A percentile compares a stretch with the other conserved stretches of the same genome.
phyloP scores from a whole-genome alignment of 192 early-diverging fungal genomes.

The Rhizophagus clarus region DNA sequence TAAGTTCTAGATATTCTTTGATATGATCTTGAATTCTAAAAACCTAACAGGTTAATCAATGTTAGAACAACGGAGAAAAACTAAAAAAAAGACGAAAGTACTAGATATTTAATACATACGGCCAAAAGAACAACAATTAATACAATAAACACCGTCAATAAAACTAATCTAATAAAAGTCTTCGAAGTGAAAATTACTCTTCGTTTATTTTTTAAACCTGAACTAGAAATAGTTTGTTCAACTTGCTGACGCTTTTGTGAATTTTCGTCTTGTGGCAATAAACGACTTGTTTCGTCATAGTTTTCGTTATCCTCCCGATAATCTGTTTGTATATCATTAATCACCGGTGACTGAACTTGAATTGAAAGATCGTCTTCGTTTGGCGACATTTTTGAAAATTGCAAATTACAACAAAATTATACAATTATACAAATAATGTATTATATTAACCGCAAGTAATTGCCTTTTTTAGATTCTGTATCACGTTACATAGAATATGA shows the following conservation, averaged over 20 bases:
- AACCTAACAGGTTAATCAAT: slow-evolving; percentile 22
- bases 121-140: background rate
- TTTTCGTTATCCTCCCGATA: background rate
- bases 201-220: background rate
- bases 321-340: background rate
- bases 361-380: slow-evolving; percentile 12
- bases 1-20: slow-evolving; percentile 42
- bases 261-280: background rate
- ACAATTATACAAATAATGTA: no score
- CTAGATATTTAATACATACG: background rate
- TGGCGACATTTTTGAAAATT: background rate
- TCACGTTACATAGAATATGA: no score
- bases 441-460: no score
- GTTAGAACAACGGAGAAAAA: background rate
- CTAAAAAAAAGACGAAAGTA: background rate
- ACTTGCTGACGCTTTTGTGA: background rate
- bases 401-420: no score
- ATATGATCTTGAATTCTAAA: slow-evolving; percentile 48
- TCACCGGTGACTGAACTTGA: background rate
- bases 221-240: background rate
- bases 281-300: slow-evolving; percentile 1
- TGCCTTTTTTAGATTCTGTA: no score
- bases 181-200: background rate
- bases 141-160: background rate
- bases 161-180: background rate